Evolutionary conservation across 2,329 filamentous ascomycete genomes (phyloP).

Genomic region (Talaromyces piceae): DNA sequence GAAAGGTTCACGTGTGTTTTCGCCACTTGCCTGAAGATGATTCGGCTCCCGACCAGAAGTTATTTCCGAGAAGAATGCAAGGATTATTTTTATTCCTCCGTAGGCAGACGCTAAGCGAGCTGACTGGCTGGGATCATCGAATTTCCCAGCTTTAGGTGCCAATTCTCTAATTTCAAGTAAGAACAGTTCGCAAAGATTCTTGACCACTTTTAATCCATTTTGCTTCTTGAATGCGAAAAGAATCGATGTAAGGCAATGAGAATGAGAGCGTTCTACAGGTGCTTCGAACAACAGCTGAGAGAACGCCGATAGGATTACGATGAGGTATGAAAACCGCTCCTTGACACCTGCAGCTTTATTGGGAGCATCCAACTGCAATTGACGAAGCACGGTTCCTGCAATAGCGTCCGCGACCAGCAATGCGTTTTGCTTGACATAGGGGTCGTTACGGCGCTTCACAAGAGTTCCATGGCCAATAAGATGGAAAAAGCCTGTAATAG

Average conservation of each 20-base stretch:
- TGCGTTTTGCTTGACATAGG: conserved; percentile 54
- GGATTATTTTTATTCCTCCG: conserved; percentile 68
- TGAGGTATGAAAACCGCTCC: conserved; percentile 68
- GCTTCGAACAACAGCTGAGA: conserved; percentile 70
- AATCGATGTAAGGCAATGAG: conserved; percentile 59
- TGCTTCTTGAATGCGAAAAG: conserved; percentile 79
- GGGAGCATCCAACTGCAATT: conserved; percentile 50
- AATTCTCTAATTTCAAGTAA: conserved; percentile 49
- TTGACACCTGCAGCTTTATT: conserved; percentile 46
- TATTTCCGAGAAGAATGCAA: conserved; percentile 71
- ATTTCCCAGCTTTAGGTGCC: conserved; percentile 36
- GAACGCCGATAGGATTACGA: conserved; percentile 69
- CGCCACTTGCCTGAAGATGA: conserved; percentile 43
- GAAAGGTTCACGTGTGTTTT: conserved; percentile 52
- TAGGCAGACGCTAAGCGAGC: conserved; percentile 45
- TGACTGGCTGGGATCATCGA: conserved; percentile 33
- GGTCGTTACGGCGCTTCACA: conserved; percentile 64
- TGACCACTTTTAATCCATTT: conserved; percentile 67
- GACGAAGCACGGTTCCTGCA: conserved; percentile 60
- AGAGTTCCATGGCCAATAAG: conserved; percentile 75
- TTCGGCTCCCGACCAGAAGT: conserved; percentile 71
- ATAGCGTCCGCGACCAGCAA: conserved; percentile 59
- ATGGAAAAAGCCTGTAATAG: conserved; percentile 79
- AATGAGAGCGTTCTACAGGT: conserved; percentile 43
- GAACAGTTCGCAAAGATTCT: conserved; percentile 64